A percentile compares a stretch with the other conserved stretches of the same genome.
These are phyloP conservation scores for Candida orba DNA, from an alignment of 805 yeast species.

Conservation along the genomic window DNA sequence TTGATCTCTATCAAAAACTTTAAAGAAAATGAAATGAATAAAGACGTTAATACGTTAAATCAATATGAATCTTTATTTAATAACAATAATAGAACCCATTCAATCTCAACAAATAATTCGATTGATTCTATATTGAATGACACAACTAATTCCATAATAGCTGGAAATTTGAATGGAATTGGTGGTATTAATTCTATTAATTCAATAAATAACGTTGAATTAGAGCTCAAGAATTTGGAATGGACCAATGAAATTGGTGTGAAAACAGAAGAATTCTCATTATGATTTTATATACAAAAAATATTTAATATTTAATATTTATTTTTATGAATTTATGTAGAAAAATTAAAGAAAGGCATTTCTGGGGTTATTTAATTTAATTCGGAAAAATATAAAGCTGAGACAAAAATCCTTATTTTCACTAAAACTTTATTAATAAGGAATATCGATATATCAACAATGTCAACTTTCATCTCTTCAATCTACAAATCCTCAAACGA, in stretches of 20 bases:
- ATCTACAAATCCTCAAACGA: conserved; percentile 4
- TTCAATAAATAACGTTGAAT: background rate
- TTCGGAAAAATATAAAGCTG: background rate
- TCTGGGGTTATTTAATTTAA: background rate
- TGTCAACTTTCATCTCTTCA: conserved; percentile 5
- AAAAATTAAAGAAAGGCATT: no score
- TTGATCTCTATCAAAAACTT: conserved; percentile 1
- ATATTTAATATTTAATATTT: background rate
- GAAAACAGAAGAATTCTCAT: conserved; percentile 7
- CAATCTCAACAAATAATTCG: conserved; percentile 4
- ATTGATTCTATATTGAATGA: conserved; percentile 5
- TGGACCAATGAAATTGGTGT: conserved; percentile 7
- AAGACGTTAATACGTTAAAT: background rate
- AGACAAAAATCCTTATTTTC: background rate
- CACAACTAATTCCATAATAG: no score
- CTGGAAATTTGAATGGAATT: no score
- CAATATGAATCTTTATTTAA: conserved; percentile 6
- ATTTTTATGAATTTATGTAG: background rate
- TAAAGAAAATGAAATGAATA: background rate
- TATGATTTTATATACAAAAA: background rate
- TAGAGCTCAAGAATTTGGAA: conserved; percentile 4
- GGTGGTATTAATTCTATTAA: no score
- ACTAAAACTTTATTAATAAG: no score
- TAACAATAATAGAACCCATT: conserved; percentile 2
- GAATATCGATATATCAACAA: no score